Conservation (phyloP, 2,329 filamentous ascomycete species). For the Sporothrix euskadiensis region DNA sequence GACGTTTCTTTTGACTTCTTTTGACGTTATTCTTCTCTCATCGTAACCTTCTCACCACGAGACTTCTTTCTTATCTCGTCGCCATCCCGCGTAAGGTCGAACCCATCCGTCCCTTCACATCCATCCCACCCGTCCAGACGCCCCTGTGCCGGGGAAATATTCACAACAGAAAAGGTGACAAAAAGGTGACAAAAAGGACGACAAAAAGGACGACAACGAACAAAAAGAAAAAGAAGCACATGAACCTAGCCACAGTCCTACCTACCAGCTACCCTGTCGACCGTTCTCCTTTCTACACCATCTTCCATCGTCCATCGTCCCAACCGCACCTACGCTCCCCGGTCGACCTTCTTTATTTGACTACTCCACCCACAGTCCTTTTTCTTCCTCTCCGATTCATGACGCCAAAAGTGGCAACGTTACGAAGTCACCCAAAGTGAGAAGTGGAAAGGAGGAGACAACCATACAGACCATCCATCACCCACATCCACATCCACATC, state of each 20-base stretch:
- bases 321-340: neutral
- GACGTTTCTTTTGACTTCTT: neutral
- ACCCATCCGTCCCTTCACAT: neutral
- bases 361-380: neutral
- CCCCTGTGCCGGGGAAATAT: neutral
- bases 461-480: neutral
- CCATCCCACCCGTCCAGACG: neutral
- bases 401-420: slow-evolving; percentile 20
- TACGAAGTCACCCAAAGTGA: neutral
- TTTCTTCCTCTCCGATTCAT: neutral
- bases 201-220: neutral
- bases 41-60: neutral
- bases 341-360: neutral
- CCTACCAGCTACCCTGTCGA: neutral
- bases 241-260: neutral
- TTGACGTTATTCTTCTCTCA: neutral
- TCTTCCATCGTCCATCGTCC: neutral
- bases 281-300: slow-evolving; percentile 4
- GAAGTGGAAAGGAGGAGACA: neutral
- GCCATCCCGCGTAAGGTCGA: neutral
- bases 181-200: neutral
- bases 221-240: neutral
- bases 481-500: neutral
- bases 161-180: too few species aligned
- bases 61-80: neutral